These are phyloP conservation scores for Metschnikowia baotianmanensis DNA, from an alignment of 805 yeast genomes.

Conservation along the genomic window DNA sequence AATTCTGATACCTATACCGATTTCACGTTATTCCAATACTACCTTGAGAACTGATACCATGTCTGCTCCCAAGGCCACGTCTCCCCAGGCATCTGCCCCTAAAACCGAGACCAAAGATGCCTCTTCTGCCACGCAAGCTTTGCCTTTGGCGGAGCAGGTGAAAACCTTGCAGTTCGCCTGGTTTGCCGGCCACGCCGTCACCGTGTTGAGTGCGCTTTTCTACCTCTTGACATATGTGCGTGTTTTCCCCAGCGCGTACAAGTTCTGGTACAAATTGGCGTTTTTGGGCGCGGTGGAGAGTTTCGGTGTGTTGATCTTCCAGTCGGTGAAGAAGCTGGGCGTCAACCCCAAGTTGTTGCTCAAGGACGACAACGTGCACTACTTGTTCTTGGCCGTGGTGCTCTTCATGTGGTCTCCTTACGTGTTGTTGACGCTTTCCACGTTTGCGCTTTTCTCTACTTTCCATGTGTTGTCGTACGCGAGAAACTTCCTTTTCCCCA, in stretches of 20 bases:
- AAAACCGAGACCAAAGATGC: too few relatives aligned
- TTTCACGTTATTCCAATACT: too few relatives aligned
- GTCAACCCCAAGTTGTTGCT: constrained; percentile 23
- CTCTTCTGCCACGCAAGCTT: neutral
- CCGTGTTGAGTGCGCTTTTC: constrained; percentile 31
- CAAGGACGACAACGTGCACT: constrained; percentile 68
- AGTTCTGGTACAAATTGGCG: constrained; percentile 54
- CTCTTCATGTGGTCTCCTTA: constrained; percentile 51
- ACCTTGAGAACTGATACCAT: too few relatives aligned
- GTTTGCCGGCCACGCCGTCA: constrained; percentile 52
- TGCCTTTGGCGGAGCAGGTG: constrained; percentile 5
- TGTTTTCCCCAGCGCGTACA: constrained; percentile 24
- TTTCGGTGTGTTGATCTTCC: constrained; percentile 72
- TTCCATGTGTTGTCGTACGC: constrained; percentile 80
- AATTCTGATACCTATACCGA: too few relatives aligned
- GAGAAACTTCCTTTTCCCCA: constrained; percentile 65
- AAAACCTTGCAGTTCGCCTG: constrained; percentile 69
- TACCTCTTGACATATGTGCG: constrained; percentile 34
- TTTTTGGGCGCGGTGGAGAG: constrained; percentile 66
- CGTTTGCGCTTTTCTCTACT: constrained; percentile 72
- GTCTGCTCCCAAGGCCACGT: too few relatives aligned
- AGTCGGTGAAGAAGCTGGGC: constrained; percentile 39
- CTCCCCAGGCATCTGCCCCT: too few relatives aligned
- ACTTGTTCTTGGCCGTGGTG: constrained; percentile 57
- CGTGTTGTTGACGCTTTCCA: constrained; percentile 60